phyloP scores from a whole-genome alignment of 163 green algal genomes.

The Picocystis sp. region DNA sequence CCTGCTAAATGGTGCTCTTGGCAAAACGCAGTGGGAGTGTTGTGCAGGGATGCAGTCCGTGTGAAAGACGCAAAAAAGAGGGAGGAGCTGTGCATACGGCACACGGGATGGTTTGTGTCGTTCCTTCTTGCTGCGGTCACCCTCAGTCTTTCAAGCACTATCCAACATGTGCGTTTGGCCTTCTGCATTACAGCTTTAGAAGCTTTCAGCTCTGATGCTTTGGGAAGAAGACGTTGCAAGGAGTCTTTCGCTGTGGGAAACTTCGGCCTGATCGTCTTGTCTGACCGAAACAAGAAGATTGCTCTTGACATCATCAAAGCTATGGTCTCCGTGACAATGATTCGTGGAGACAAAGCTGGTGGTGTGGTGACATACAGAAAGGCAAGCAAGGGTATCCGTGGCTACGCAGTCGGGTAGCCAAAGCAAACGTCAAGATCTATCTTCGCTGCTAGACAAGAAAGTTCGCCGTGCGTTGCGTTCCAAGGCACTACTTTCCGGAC shows the following conservation, averaged over 20 bases:
- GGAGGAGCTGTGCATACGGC: not conserved
- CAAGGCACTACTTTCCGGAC: not conserved
- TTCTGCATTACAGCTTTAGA: constrained; percentile 5
- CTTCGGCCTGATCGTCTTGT: constrained; percentile 18
- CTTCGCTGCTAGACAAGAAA: constrained; percentile 9
- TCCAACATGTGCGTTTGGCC: not conserved
- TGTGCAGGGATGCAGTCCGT: not conserved
- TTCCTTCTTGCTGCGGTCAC: constrained; percentile 2
- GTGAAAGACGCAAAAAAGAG: not conserved
- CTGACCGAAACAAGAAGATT: not conserved
- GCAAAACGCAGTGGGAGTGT: not conserved
- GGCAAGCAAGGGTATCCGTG: constrained; percentile 2
- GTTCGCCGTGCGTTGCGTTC: not conserved
- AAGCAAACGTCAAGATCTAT: constrained; percentile 20
- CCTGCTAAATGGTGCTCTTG: not conserved
- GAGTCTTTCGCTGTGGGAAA: constrained; percentile 17
- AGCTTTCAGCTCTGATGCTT: constrained; percentile 3
- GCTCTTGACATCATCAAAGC: constrained; percentile 19
- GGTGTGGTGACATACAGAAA: constrained; percentile 21
- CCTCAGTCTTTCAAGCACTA: not conserved
- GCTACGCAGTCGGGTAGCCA: constrained; percentile 17
- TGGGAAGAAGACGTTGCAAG: not conserved
- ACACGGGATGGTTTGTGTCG: not conserved
- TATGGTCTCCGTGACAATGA: constrained; percentile 24
- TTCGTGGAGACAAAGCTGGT: constrained; percentile 24